Evolutionary conservation across 345 rosid genomes (phyloP).

Genomic region (Microcos paniculata): DNA sequence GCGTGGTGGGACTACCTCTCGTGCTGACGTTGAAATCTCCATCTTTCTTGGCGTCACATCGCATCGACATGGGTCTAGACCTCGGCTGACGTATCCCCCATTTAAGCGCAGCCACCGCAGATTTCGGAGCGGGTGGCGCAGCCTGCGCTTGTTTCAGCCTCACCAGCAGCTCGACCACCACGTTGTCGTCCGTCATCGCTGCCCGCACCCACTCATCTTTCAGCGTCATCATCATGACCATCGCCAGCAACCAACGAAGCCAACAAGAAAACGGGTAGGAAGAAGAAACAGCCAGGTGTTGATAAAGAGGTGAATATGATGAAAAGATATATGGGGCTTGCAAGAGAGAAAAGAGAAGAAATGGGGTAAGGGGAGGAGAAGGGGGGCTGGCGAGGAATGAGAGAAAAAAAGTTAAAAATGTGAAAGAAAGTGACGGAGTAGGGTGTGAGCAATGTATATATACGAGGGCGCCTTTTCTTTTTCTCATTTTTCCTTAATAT

Average conservation of each 20-base stretch:
- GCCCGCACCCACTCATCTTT: conserved; percentile 69
- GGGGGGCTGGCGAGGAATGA: conserved; percentile 30
- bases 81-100: conserved; percentile 70
- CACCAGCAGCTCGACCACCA: conserved; percentile 68
- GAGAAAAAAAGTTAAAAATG: conserved; percentile 20
- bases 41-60: conserved; percentile 45
- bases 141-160: conserved; percentile 47
- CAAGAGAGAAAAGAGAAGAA: neutral
- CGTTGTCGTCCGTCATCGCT: conserved; percentile 64
- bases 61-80: conserved; percentile 39
- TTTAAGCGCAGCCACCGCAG: conserved; percentile 31
- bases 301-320: neutral
- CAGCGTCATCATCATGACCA: conserved; percentile 26
- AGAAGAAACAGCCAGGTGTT: neutral
- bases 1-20: conserved; percentile 70
- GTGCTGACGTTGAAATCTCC: conserved; percentile 37
- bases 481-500: neutral
- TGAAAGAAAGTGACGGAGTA: conserved; percentile 6
- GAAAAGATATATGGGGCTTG: conserved; percentile 9
- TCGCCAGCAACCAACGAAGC: neutral
- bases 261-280: neutral
- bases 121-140: conserved; percentile 22
- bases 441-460: conserved; percentile 21
- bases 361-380: neutral
- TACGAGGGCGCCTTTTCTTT: conserved; percentile 12